Evolutionary conservation across 331 rosid genomes (phyloP).

Genomic region (Acacia concinna): DNA sequence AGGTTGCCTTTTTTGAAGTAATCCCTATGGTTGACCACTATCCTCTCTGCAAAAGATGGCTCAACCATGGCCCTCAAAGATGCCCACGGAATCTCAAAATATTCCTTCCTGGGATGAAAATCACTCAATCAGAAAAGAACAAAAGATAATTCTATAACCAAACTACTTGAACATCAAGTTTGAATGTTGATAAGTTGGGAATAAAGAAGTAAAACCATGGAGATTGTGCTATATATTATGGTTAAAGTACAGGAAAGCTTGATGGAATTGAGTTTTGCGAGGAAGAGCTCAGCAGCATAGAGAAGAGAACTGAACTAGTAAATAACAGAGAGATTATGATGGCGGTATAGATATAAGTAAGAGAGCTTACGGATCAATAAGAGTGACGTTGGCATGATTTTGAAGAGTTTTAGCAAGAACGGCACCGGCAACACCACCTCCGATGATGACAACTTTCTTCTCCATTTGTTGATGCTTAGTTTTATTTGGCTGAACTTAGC

Average conservation of each 20-base stretch:
- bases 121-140: conserved; percentile 12
- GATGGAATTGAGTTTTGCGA: neutral
- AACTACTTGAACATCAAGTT: neutral
- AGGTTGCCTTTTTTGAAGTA: conserved; percentile 50
- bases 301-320: neutral
- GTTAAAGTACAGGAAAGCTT: neutral
- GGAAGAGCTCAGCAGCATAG: neutral
- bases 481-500: neutral
- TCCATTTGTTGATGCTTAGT: neutral
- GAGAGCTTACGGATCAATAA: conserved; percentile 65
- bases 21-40: conserved; percentile 53
- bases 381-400: conserved; percentile 54
- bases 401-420: conserved; percentile 63
- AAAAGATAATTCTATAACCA: neutral
- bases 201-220: neutral
- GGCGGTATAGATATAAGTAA: neutral
- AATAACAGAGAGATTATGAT: neutral
- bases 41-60: conserved; percentile 53
- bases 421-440: conserved; percentile 91
- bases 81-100: conserved; percentile 69
- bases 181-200: neutral
- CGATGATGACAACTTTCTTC: conserved; percentile 67
- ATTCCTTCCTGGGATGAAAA: conserved; percentile 53
- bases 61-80: conserved; percentile 62
- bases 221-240: neutral